Evolutionary conservation across 2,329 filamentous ascomycete genomes (phyloP), one percentile per base, ranked within the genome.

Genomic region (Tothia fuscella): DNA sequence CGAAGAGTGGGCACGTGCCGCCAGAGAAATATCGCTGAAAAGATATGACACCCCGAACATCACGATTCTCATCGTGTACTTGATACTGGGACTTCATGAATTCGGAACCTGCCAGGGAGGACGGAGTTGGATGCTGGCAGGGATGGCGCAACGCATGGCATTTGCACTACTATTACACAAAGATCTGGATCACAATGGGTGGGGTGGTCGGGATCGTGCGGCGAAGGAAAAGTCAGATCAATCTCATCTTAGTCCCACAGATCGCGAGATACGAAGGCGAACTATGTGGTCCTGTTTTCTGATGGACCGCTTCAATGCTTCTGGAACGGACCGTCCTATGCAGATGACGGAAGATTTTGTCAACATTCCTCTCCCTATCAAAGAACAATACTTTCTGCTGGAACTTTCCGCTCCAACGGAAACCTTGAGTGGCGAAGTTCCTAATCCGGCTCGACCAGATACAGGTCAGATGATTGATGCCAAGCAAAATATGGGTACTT

Each of bases 201-300:
- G 76, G 26, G 72, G 72, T n/a, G n/a, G n/a, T n/a, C n/a, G n/a
- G n/a, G n/a, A n/a, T n/a, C 67, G 71, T n/a, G 7, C 9, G 14
- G 39, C 17, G 6, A 21, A 22, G 10, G 73, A 74, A 30, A 70
- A 72, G 16, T 57, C 53, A 14, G 65, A 66, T 28, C 68, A 72
- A 10, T 70, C 72, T 2, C 76, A 81, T 47, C 71, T 91, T 40
- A 94, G 86, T 56, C 91, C 91, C 51, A 86, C 88, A 13, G 91
- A 96, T 58, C 80, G 86, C 21, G 91, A 98, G 58, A 95, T 96
- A 41, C 75, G 91, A 46, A 71, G 91, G 50, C 76, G 91, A 43
- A 91, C 87, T 2, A 96, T 98, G 89, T 98, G 91, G 91, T 84
- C 88, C 10, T 96, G 89, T 56, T 94, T 94, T 54, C 62, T 95